These are phyloP conservation scores for Tephrocybe sp. DNA, from an alignment of 768 basidiomycete genomes.

Conservation along the genomic window DNA sequence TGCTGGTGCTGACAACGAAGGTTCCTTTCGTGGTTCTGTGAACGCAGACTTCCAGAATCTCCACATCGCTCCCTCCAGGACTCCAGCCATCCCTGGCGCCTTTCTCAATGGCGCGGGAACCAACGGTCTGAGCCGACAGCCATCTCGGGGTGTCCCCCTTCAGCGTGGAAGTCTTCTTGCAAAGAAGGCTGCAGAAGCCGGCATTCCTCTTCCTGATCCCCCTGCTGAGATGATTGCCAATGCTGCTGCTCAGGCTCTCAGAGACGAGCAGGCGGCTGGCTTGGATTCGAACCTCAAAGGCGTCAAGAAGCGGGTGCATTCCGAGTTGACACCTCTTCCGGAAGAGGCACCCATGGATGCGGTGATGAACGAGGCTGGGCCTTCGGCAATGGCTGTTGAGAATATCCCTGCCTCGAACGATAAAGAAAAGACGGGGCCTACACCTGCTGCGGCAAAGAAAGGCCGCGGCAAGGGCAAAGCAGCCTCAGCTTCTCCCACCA, in stretches of 20 bases:
- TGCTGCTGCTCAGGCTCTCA: conserved; percentile 28
- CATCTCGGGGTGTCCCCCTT: conserved; percentile 35
- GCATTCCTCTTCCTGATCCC: conserved; percentile 42
- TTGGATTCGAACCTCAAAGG: conserved; percentile 25
- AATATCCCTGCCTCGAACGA: conserved; percentile 11
- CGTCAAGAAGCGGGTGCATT: conserved; percentile 40
- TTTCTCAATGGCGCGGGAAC: conserved; percentile 8
- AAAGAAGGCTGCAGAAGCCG: conserved; percentile 44
- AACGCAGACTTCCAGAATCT: conserved; percentile 32
- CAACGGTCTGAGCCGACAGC: conserved; percentile 19
- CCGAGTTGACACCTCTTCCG: conserved; percentile 43
- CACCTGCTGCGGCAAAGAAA: conserved; percentile 4
- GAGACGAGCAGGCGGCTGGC: conserved; percentile 18
- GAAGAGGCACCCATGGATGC: conserved; percentile 30
- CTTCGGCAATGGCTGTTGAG: conserved; percentile 2
- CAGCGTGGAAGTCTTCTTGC: conserved; percentile 51
- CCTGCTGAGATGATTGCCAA: conserved; percentile 57
- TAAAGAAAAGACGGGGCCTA: background rate
- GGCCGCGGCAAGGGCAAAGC: conserved; percentile 19
- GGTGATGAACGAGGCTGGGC: conserved; percentile 10
- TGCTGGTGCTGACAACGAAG: conserved; percentile 8
- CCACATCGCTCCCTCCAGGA: conserved; percentile 24
- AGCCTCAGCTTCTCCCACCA: conserved; percentile 3
- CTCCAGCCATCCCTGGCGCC: conserved; percentile 12
- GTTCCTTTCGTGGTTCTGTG: conserved; percentile 21